phyloP scores from a whole-genome alignment of 257 asterid genomes.

The Leptodermis oblonga region DNA sequence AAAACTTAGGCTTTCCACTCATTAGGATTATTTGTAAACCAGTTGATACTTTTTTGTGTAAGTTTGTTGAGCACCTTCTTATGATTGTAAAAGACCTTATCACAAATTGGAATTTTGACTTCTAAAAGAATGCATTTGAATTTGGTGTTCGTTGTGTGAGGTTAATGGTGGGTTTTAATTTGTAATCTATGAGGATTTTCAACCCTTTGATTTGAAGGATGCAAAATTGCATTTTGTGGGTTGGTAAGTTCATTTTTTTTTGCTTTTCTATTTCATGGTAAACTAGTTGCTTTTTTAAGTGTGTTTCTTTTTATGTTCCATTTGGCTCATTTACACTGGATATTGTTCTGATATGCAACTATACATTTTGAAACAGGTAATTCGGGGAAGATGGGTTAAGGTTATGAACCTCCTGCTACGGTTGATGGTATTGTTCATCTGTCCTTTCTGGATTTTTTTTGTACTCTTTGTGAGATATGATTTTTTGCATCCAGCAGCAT shows the following conservation, averaged over 20 bases:
- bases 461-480: too few relatives aligned
- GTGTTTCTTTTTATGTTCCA: background rate
- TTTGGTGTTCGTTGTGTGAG: background rate
- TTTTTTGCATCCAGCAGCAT: background rate
- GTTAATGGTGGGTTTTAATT: background rate
- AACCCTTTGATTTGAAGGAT: background rate
- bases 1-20: background rate
- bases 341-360: background rate
- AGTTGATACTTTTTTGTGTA: background rate
- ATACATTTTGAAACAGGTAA: background rate
- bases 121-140: background rate
- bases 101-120: background rate
- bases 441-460: background rate
- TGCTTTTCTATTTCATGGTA: background rate
- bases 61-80: background rate
- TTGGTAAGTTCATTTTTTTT: background rate
- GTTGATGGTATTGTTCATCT: conserved; percentile 4
- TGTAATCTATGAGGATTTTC: conserved; percentile 8
- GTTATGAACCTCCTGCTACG: conserved; percentile 5
- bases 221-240: background rate
- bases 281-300: background rate
- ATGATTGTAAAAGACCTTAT: background rate
- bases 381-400: conserved; percentile 1
- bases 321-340: background rate
- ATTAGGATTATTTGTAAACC: background rate